phyloP scores from a whole-genome alignment of 768 basidiomycete species.

The Stropharia rugosoannulata region DNA sequence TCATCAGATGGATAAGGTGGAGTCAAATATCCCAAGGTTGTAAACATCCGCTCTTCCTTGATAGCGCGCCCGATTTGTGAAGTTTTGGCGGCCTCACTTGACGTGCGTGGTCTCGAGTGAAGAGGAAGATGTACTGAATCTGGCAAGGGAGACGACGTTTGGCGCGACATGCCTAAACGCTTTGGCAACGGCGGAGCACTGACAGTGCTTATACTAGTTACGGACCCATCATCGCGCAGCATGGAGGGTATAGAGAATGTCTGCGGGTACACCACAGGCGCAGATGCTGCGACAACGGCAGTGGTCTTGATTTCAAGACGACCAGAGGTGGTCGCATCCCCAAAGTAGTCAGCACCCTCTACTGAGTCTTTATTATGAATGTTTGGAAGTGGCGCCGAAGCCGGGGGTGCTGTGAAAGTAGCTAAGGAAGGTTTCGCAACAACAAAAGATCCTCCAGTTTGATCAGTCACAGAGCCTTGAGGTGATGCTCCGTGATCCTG shows the following conservation, averaged over 20 bases:
- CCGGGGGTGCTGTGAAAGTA: constrained; percentile 7
- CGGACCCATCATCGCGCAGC: constrained; percentile 8
- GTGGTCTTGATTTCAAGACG: constrained; percentile 2
- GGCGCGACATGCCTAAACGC: constrained; percentile 55
- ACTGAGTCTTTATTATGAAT: constrained; percentile 2
- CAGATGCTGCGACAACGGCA: background rate
- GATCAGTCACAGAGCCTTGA: too few species aligned
- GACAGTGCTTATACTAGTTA: constrained; percentile 20
- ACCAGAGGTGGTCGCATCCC: constrained; percentile 7
- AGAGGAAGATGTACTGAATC: constrained; percentile 30
- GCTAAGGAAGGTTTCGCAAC: background rate
- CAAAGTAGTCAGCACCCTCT: constrained; percentile 21
- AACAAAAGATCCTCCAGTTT: background rate
- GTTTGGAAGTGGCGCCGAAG: constrained; percentile 13
- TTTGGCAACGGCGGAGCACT: constrained; percentile 50
- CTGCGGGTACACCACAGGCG: background rate
- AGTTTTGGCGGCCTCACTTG: constrained; percentile 26
- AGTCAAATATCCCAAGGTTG: constrained; percentile 64
- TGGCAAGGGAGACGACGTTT: constrained; percentile 65
- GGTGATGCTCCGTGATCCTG: background rate
- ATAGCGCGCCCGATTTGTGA: constrained; percentile 46
- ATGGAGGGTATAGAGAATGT: constrained; percentile 5
- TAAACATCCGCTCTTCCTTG: constrained; percentile 69
- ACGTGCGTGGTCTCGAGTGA: constrained; percentile 32
- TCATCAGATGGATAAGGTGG: constrained; percentile 89